Evolutionary conservation across 2,329 filamentous ascomycete species (phyloP).

Genomic region (Clonostachys rhizophaga): DNA sequence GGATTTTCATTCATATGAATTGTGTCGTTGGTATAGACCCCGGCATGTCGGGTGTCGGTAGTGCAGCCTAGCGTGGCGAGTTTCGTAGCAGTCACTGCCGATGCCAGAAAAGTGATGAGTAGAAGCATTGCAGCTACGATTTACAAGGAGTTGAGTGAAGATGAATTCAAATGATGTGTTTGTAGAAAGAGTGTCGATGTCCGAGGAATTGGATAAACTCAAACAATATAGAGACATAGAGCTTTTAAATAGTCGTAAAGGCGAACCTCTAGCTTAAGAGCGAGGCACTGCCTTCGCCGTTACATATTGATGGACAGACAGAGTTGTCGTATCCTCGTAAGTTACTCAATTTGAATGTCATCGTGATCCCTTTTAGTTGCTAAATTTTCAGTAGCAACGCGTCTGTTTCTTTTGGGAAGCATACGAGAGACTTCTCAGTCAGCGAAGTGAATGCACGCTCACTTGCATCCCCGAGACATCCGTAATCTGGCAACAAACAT

Average conservation of each 20-base stretch:
- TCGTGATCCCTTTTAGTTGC: background rate
- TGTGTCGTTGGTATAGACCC: constrained; percentile 2
- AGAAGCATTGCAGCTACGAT: constrained; percentile 3
- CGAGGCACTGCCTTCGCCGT: background rate
- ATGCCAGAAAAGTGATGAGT: constrained; percentile 4
- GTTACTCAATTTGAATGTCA: background rate
- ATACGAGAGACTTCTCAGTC: background rate
- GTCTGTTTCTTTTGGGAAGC: background rate
- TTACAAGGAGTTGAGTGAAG: constrained; percentile 3
- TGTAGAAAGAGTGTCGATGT: background rate
- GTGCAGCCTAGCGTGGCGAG: constrained; percentile 2
- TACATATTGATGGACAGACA: background rate
- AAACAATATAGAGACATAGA: background rate
- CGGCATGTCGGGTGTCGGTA: constrained; percentile 3
- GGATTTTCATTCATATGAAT: constrained; percentile 4
- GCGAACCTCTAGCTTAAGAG: background rate
- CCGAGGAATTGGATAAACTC: background rate
- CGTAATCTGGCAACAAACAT: background rate
- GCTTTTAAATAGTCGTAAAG: background rate
- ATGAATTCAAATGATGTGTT: background rate
- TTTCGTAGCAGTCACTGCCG: constrained; percentile 5
- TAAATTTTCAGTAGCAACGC: background rate
- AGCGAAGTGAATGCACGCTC: background rate
- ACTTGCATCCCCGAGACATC: background rate
- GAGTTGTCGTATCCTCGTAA: background rate